A percentile compares a stretch with the other conserved stretches of the same genome.
Evolutionary conservation across 2,329 filamentous ascomycete species (phyloP).

Genomic region (Tolypocladium cylindrosporum): DNA sequence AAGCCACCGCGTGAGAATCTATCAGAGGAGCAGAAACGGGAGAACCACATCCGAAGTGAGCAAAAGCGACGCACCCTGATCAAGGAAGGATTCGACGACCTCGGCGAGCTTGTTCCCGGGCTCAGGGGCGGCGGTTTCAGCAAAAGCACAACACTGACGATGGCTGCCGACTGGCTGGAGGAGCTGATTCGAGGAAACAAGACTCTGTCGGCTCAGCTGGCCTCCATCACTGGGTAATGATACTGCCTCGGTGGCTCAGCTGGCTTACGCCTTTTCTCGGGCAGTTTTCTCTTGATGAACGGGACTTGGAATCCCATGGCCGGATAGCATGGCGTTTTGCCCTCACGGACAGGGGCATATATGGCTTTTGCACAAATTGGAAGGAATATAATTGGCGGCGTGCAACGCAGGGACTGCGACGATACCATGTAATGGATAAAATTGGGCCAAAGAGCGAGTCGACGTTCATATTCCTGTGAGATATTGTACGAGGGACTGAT

Average conservation of each 20-base stretch:
- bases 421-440: neutral
- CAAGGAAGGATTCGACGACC: constrained; percentile 71
- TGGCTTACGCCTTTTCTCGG: neutral
- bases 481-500: neutral
- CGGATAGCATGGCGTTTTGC: neutral
- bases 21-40: constrained; percentile 69
- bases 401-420: neutral
- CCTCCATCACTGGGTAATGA: constrained; percentile 17
- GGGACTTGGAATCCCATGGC: neutral
- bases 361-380: neutral
- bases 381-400: neutral
- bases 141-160: constrained; percentile 69
- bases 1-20: constrained; percentile 60
- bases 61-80: constrained; percentile 78
- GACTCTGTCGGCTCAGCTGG: constrained; percentile 42
- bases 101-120: constrained; percentile 67
- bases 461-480: neutral
- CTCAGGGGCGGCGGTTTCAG: constrained; percentile 66
- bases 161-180: constrained; percentile 71
- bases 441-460: neutral
- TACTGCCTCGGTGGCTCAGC: neutral
- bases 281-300: neutral
- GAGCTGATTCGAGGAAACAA: constrained; percentile 61
- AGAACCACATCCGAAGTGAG: constrained; percentile 80
- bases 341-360: neutral